Conservation (phyloP, 2,329 filamentous ascomycete genomes). For the Hymenoscyphus fraxineus region DNA sequence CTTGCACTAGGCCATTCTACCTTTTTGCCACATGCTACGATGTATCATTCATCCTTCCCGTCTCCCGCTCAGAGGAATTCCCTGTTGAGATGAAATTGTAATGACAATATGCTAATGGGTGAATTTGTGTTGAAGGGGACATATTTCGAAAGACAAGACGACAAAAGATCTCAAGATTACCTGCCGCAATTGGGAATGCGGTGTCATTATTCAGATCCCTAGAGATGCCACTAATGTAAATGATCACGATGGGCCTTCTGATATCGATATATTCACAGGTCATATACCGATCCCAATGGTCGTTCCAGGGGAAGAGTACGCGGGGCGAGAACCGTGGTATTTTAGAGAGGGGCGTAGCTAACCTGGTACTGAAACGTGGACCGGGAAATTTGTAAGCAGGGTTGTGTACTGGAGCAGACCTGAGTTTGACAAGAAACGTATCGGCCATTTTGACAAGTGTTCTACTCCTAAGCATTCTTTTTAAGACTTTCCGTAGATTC, state of each 20-base stretch:
- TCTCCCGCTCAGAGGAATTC: background rate
- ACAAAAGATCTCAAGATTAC: constrained; percentile 70
- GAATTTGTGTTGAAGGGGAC: constrained; percentile 57
- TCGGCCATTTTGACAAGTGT: background rate
- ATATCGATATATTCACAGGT: constrained; percentile 46
- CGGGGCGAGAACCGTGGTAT: constrained; percentile 31
- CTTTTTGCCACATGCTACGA: constrained; percentile 1
- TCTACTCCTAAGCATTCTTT: background rate
- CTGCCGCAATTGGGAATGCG: constrained; percentile 94
- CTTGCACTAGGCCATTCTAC: background rate
- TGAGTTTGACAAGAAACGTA: background rate
- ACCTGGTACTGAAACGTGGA: background rate
- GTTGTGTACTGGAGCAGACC: background rate
- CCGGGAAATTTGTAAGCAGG: background rate
- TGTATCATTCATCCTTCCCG: background rate
- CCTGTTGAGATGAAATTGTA: background rate
- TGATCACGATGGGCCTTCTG: constrained; percentile 14
- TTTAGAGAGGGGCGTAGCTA: constrained; percentile 15
- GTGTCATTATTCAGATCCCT: constrained; percentile 67
- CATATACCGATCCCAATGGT: constrained; percentile 62
- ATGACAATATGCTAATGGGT: background rate
- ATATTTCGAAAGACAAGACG: constrained; percentile 64
- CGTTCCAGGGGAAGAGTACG: constrained; percentile 48
- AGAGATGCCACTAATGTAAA: constrained; percentile 10
- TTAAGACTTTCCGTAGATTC: background rate